Percentiles rank a stretch among this genome's conserved stretches.
Evolutionary conservation across 306 rosid genomes (phyloP).

Genomic region (Prunus padus): DNA sequence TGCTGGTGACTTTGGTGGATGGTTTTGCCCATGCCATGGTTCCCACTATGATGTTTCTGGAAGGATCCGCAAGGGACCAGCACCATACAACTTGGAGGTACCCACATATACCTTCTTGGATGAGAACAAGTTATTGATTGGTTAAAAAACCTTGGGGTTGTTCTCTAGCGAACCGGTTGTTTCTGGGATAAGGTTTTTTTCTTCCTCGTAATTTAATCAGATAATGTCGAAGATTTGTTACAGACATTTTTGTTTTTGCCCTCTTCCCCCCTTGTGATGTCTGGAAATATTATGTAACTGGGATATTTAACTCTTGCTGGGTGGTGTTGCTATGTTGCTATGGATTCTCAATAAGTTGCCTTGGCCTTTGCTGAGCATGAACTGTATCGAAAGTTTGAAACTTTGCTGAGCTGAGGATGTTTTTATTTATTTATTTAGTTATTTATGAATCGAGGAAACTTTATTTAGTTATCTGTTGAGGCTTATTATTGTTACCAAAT

Average conservation of each 20-base stretch:
- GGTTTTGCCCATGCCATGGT: slow-evolving; percentile 96
- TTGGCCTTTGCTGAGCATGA: slow-evolving; percentile 28
- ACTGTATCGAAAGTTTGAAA: slow-evolving; percentile 15
- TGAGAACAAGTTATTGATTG: slow-evolving; percentile 66
- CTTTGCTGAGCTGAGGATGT: slow-evolving; percentile 26
- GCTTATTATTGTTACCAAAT: neutral
- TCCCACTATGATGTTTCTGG: slow-evolving; percentile 85
- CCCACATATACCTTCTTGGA: slow-evolving; percentile 74
- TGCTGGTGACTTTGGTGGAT: slow-evolving; percentile 86
- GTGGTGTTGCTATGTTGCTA: slow-evolving; percentile 33
- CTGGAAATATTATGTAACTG: slow-evolving; percentile 40
- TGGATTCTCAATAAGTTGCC: slow-evolving; percentile 45
- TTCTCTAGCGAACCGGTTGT: neutral
- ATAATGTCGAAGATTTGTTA: slow-evolving; percentile 52
- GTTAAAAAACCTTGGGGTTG: slow-evolving; percentile 40
- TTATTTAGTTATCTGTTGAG: neutral
- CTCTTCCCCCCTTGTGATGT: slow-evolving; percentile 19
- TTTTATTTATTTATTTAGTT: slow-evolving; percentile 16
- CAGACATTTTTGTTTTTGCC: slow-evolving; percentile 30
- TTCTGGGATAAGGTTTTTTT: slow-evolving; percentile 14
- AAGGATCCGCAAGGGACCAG: slow-evolving; percentile 83
- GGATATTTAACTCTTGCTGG: slow-evolving; percentile 22
- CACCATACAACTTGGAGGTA: slow-evolving; percentile 88
- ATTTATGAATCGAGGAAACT: neutral
- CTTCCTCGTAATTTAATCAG: slow-evolving; percentile 28